Percentiles rank a stretch among this genome's conserved stretches.
Evolutionary conservation across 306 rosid genomes (phyloP).

Genomic region (Lathyrus tuberosus): DNA sequence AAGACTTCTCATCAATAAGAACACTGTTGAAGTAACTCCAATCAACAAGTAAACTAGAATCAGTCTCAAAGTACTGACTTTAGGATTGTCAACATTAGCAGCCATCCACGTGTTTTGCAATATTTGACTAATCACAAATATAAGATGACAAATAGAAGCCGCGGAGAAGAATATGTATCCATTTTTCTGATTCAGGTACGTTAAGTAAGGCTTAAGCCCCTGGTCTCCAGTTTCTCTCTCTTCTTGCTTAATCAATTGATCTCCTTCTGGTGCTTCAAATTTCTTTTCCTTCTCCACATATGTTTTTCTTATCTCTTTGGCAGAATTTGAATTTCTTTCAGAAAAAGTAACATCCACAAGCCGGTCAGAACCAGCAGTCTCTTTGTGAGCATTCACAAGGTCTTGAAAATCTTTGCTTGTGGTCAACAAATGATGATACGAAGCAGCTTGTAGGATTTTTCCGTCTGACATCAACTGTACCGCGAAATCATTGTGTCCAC

Average conservation of each 20-base stretch:
- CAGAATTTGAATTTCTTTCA: constrained; percentile 32
- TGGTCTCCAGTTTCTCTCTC: constrained; percentile 85
- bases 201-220: constrained; percentile 71
- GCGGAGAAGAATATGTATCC: constrained; percentile 65
- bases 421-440: constrained; percentile 61
- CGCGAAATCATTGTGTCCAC: constrained; percentile 1
- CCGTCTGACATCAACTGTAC: constrained; percentile 86
- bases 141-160: constrained; percentile 49
- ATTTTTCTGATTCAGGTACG: constrained; percentile 76
- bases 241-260: constrained; percentile 83
- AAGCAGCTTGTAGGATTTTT: constrained; percentile 67
- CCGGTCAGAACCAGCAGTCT: constrained; percentile 83
- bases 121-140: constrained; percentile 60
- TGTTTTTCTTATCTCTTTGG: constrained; percentile 59
- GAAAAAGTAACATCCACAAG: constrained; percentile 49
- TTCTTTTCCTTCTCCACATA: constrained; percentile 51
- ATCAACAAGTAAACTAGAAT: constrained; percentile 71
- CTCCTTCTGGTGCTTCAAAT: constrained; percentile 42
- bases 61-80: constrained; percentile 58
- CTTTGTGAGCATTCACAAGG: constrained; percentile 94
- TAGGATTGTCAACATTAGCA: constrained; percentile 69
- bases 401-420: constrained; percentile 75
- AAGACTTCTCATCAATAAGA: constrained; percentile 63
- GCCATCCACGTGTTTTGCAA: constrained; percentile 94
- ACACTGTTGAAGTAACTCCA: constrained; percentile 54